Evolutionary conservation across 352 stramenopile genomes (phyloP).

Genomic region (Pythium volutum): DNA sequence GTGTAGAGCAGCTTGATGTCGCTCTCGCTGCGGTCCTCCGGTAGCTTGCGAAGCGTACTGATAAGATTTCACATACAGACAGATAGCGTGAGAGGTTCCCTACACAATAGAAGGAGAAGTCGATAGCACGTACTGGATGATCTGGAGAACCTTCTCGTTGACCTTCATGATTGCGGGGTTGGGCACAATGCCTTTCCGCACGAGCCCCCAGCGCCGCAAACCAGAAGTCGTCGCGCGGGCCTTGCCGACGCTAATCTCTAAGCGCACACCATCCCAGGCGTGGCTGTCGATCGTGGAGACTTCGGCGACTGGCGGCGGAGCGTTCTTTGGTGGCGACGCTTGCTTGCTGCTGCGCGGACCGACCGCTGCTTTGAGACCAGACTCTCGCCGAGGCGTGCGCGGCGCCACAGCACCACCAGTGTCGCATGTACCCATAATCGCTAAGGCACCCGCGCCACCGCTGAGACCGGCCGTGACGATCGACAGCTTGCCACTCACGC

Average conservation of each 20-base stretch:
- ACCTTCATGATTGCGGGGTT: slow-evolving; percentile 58
- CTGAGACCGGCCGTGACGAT: neutral
- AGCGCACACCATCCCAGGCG: neutral
- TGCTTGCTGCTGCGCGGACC: neutral
- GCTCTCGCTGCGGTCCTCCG: slow-evolving; percentile 62
- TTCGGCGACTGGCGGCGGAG: neutral
- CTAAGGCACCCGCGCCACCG: neutral
- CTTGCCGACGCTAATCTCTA: neutral
- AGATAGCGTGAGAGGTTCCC: neutral
- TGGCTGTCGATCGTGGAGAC: neutral
- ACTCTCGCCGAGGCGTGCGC: slow-evolving; percentile 16
- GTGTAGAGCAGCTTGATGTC: slow-evolving; percentile 79
- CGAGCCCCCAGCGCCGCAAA: slow-evolving; percentile 20
- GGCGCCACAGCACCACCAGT: neutral
- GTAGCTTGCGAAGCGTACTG: slow-evolving; percentile 59
- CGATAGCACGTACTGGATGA: slow-evolving; percentile 44
- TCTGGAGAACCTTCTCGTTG: slow-evolving; percentile 58
- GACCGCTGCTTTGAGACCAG: neutral
- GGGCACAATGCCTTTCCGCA: slow-evolving; percentile 30
- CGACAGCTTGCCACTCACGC: slow-evolving; percentile 3
- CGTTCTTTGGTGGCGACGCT: neutral
- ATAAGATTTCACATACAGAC: neutral
- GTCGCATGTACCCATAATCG: neutral
- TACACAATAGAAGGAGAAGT: neutral
- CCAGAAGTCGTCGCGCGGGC: neutral